Evolutionary conservation across 176 grass and related monocot genomes (phyloP), one percentile per base, ranked within the genome.

Genomic region (Bothriochloa decipiens): DNA sequence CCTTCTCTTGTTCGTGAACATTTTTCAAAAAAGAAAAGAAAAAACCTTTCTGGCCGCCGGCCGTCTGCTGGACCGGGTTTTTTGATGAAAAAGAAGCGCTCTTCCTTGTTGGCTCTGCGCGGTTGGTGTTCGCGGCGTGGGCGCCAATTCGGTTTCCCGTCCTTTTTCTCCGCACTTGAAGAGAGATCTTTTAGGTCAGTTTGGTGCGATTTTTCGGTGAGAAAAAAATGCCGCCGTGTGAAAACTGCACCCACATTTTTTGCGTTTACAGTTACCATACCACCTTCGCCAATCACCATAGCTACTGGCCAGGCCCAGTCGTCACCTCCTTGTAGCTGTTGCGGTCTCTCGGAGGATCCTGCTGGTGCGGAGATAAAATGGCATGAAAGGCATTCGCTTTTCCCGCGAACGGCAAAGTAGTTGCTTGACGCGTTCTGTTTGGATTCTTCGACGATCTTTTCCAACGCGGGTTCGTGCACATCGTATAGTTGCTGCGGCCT

Each of bases 331-430:
- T 11, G 11, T 22, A 22, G 16, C 68, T 70, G 62, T 20, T 68
- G 39, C 35, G 25, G 20, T n/a, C 18, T 84, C 72, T 46, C 3
- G 58, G 57, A 53, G 22, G 57, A 73, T 78, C 67, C 46, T 67
- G 7, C 33, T 39, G 40, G 65, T 65, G 83, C 26, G 7, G 52
- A 33, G 40, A 57, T 33, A 35, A 41, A 71, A 53, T 81, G 33
- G 83, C 83, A 89, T 27, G 78, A 27, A 57, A 89, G 8, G 26
- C 76, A 33, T 65, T 71, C 18, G 0, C 20, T 55, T 83, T 86
- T 81, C 67, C 46, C 72, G 16, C 12, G 12, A 69, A 79, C 60
- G 32, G 75, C 47, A 25, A 57, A 50, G 28, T 29, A 78, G 68
- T 83, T 86, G 67, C 73, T 82, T 17, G 29, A 42, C 45, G 1